These are phyloP conservation scores for Calonectria multiphialidica DNA, from an alignment of 2,329 filamentous ascomycete genomes.

Conservation along the genomic window DNA sequence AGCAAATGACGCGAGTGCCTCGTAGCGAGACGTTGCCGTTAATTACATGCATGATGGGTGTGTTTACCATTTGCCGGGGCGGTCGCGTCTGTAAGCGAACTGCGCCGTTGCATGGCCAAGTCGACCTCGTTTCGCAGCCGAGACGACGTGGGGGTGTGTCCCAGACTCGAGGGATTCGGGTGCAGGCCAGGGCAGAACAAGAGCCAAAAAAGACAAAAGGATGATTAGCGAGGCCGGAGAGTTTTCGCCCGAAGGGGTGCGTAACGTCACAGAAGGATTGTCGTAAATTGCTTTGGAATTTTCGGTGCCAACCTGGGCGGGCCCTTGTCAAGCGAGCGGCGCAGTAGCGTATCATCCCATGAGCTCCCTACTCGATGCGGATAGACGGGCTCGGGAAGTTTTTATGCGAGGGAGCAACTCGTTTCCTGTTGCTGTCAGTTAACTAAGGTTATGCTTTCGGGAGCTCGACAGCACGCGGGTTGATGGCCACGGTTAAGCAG, in stretches of 20 bases:
- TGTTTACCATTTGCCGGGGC: background rate
- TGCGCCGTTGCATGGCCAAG: slow-evolving; percentile 29
- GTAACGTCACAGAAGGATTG: background rate
- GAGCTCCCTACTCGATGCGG: background rate
- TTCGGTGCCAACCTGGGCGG: background rate
- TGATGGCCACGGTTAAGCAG: background rate
- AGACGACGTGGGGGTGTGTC: slow-evolving; percentile 32
- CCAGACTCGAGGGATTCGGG: background rate
- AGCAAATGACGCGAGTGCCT: background rate
- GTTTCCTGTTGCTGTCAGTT: background rate
- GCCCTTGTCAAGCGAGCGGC: background rate
- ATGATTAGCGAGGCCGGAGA: slow-evolving; percentile 14
- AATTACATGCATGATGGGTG: background rate
- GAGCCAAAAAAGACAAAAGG: background rate
- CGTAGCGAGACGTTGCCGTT: background rate
- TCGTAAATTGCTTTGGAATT: background rate
- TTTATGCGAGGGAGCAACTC: background rate
- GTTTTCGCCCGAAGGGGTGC: background rate
- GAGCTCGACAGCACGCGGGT: background rate
- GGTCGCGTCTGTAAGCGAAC: slow-evolving; percentile 30
- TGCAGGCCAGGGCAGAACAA: background rate
- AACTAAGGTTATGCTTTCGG: background rate
- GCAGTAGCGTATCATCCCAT: background rate
- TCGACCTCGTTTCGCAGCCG: slow-evolving; percentile 42
- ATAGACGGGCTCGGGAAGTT: background rate